phyloP scores from a whole-genome alignment of 2,329 filamentous ascomycete genomes.

The Aureobasidium sp. region DNA sequence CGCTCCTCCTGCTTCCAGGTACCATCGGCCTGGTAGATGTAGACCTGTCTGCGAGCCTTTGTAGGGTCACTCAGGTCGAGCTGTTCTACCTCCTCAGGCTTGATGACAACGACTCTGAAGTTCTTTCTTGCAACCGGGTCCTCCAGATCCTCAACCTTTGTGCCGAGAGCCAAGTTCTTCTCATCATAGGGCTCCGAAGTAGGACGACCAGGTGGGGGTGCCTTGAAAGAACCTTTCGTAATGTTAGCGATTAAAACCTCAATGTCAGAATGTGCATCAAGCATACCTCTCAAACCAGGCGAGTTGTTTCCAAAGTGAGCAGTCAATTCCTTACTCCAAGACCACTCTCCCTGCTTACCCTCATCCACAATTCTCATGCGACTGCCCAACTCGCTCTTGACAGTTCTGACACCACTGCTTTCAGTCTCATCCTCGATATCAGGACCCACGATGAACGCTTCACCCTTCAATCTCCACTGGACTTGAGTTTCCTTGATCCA shows the following conservation, averaged over 20 bases:
- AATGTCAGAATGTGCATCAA: neutral
- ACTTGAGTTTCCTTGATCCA: conserved; percentile 77
- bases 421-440: conserved; percentile 66
- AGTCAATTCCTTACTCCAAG: conserved; percentile 82
- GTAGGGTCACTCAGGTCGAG: conserved; percentile 75
- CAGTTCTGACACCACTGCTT: conserved; percentile 61
- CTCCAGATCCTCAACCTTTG: conserved; percentile 74
- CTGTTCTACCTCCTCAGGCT: conserved; percentile 80
- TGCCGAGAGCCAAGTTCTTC: conserved; percentile 54
- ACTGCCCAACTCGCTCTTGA: conserved; percentile 65
- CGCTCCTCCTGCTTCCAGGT: conserved; percentile 75
- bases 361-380: conserved; percentile 68
- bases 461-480: conserved; percentile 89
- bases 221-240: conserved; percentile 68
- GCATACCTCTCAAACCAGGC: conserved; percentile 77
- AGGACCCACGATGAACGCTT: conserved; percentile 76
- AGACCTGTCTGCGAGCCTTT: conserved; percentile 70
- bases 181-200: conserved; percentile 51
- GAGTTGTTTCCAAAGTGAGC: conserved; percentile 91
- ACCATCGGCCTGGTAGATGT: conserved; percentile 61
- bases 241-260: conserved; percentile 18
- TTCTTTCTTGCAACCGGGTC: conserved; percentile 77
- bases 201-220: conserved; percentile 55
- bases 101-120: conserved; percentile 90
- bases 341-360: conserved; percentile 65